Evolutionary conservation across 1,284 basidiomycete species (phyloP).

Genomic region (Pseudozyma sp.): DNA sequence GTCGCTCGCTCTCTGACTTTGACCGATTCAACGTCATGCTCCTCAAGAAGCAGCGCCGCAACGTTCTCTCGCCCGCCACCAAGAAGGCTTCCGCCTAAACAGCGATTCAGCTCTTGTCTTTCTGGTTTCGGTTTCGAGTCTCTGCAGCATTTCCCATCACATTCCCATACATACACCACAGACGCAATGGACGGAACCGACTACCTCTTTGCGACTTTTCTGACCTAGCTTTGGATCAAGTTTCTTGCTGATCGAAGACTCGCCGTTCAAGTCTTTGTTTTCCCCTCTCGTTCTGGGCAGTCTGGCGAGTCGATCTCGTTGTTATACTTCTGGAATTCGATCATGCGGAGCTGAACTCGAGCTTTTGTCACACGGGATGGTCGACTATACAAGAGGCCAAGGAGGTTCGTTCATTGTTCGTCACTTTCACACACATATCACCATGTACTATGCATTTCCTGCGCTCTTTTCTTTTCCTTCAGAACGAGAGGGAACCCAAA

Average conservation of each 20-base stretch:
- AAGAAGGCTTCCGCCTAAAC: constrained; percentile 65
- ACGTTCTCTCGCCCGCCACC: constrained; percentile 65
- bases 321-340: constrained; percentile 10
- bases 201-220: constrained; percentile 3
- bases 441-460: constrained; percentile 43
- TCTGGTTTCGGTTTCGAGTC: constrained; percentile 26
- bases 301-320: constrained; percentile 8
- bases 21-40: constrained; percentile 78
- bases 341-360: neutral
- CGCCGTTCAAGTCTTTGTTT: constrained; percentile 18
- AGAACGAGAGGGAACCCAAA: constrained; percentile 49
- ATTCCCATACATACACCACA: constrained; percentile 10
- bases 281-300: constrained; percentile 44
- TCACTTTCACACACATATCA: constrained; percentile 3
- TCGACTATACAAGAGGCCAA: neutral
- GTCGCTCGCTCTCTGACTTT: constrained; percentile 88
- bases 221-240: constrained; percentile 9
- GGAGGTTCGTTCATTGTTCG: neutral
- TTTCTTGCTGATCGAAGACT: constrained; percentile 17
- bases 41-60: constrained; percentile 73
- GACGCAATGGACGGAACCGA: constrained; percentile 6
- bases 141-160: constrained; percentile 32
- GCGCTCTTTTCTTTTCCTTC: constrained; percentile 22
- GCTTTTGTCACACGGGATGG: constrained; percentile 16
- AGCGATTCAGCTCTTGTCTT: constrained; percentile 6